Evolutionary conservation across 805 yeast genomes (phyloP), one percentile per base, ranked within the genome.

Genomic region (Candida boleticola): DNA sequence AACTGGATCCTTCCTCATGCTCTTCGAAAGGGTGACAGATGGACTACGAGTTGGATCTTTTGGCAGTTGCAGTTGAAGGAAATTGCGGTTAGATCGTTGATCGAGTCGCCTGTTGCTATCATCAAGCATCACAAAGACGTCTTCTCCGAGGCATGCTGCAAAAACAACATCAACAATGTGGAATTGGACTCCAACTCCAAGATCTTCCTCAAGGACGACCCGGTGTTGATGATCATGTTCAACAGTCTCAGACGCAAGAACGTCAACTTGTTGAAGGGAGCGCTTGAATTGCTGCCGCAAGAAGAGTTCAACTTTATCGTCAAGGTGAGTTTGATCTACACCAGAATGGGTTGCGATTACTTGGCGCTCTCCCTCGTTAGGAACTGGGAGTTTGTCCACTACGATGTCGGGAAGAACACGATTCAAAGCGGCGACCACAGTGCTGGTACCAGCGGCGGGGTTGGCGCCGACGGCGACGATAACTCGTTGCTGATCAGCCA

Each of bases 291-390:
- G 7, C 63, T 62, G 22, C 64, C 71, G 1, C 44, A 47, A 2
- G 62, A 61, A 32, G 97, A 92, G 53, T 79, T 76, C 42, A 67
- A 73, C 3, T 82, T 83, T 53, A 74, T 89, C 13, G 53, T 77
- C 10, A 77, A 81, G 47, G 83, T 83, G 5, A 73, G 85, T 5
- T 66, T 74, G 29, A 83, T 89, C 46, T 86, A 89, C 54, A 73
- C 79, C 13, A 71, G 95, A 43, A 88, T 90, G 96, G 98, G 98
- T 0, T 90, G 98, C 63, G 95, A 90, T 53, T 77, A 81, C 45
- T 60, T 92, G 32, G 81, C 89, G 0, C 55, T 86, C 19, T 73
- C 79, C 39, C 58, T 89, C 36, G 67, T 84, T 1, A 70, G 68
- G 37, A 79, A 77, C 45, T 90, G 97, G 97, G 64, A 64, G 23